Conservation (phyloP, 164 flowering plant species). For the grape (Vitis vinifera) region DNA sequence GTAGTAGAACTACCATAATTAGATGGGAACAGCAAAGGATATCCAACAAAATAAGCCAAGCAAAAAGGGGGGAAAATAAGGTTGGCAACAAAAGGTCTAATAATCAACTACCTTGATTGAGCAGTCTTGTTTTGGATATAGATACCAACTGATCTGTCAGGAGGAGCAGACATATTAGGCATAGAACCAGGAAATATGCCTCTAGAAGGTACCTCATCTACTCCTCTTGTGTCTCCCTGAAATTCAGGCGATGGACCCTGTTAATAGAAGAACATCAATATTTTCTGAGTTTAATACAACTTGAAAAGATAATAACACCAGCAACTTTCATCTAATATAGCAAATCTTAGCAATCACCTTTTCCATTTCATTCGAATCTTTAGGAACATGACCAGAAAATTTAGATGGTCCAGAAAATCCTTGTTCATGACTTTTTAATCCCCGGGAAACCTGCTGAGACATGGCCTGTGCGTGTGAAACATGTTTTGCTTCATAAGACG, state of each 20-base stretch:
- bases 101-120: constrained; percentile 20
- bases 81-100: neutral
- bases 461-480: constrained; percentile 28
- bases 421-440: constrained; percentile 31
- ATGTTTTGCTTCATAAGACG: constrained; percentile 36
- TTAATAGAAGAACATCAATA: constrained; percentile 14
- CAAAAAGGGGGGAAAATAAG: neutral
- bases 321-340: constrained; percentile 1
- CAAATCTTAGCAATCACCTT: constrained; percentile 42
- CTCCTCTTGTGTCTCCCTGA: constrained; percentile 38
- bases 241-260: constrained; percentile 40
- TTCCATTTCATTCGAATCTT: constrained; percentile 35
- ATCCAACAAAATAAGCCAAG: neutral
- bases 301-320: neutral
- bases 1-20: too few species aligned
- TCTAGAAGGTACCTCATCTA: constrained; percentile 32
- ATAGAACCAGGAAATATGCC: constrained; percentile 29
- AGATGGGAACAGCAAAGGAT: too few species aligned
- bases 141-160: constrained; percentile 37
- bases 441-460: constrained; percentile 36
- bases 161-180: constrained; percentile 28
- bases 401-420: constrained; percentile 41
- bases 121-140: constrained; percentile 31
- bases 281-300: neutral
- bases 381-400: constrained; percentile 32